phyloP scores from a whole-genome alignment of 345 rosid species.

The Gossypium ekmanianum region DNA sequence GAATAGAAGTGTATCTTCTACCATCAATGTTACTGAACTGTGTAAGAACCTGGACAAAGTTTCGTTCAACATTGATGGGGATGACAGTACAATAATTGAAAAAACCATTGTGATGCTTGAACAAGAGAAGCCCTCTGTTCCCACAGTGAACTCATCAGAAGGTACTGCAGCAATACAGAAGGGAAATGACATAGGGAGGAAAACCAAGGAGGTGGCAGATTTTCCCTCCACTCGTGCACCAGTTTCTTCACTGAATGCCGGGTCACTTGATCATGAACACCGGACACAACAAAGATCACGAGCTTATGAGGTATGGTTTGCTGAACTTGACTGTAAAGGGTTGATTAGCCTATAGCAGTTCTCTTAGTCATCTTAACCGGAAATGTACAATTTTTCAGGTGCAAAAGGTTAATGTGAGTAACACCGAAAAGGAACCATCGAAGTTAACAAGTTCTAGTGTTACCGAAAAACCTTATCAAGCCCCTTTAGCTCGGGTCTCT shows the following conservation, averaged over 20 bases:
- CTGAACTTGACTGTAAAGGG: slow-evolving; percentile 13
- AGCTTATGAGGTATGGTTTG: slow-evolving; percentile 37
- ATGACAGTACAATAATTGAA: slow-evolving; percentile 58
- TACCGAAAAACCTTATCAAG: slow-evolving; percentile 54
- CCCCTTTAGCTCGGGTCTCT: slow-evolving; percentile 76
- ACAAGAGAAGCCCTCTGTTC: slow-evolving; percentile 43
- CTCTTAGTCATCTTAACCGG: not conserved
- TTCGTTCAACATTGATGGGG: slow-evolving; percentile 40
- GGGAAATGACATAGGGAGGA: slow-evolving; percentile 25
- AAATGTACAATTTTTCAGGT: slow-evolving; percentile 37
- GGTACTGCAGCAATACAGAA: slow-evolving; percentile 28
- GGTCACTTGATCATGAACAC: slow-evolving; percentile 34
- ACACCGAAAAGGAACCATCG: slow-evolving; percentile 37
- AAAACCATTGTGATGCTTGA: slow-evolving; percentile 70
- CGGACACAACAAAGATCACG: slow-evolving; percentile 29
- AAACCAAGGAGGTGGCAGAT: slow-evolving; percentile 30
- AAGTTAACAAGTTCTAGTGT: slow-evolving; percentile 32
- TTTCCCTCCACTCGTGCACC: slow-evolving; percentile 30
- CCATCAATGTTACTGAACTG: slow-evolving; percentile 28
- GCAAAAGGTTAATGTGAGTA: slow-evolving; percentile 32
- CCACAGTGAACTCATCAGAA: slow-evolving; percentile 32
- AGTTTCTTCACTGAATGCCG: slow-evolving; percentile 26
- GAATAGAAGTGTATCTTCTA: slow-evolving; percentile 28
- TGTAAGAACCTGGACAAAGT: slow-evolving; percentile 32
- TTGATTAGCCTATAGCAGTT: not conserved